Conservation (phyloP, 116 monocot species). For the Cymodocea nodosa region DNA sequence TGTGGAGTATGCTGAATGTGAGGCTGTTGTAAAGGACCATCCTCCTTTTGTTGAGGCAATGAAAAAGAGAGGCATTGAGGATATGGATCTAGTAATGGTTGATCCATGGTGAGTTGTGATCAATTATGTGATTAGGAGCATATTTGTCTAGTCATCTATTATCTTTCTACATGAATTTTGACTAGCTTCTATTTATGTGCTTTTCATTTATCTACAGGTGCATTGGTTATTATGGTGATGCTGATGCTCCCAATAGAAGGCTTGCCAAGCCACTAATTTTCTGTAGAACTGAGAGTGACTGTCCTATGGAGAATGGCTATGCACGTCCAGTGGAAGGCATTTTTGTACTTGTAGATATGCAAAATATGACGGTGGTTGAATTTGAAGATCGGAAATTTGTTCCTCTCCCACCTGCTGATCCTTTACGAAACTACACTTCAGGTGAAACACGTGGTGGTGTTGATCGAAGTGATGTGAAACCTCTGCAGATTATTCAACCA, state of each 20-base stretch:
- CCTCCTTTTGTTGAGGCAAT: slow-evolving; percentile 91
- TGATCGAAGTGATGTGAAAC: slow-evolving; percentile 90
- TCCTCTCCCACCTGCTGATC: slow-evolving; percentile 89
- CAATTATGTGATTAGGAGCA: not conserved
- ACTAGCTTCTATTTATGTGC: not conserved
- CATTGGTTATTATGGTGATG: slow-evolving; percentile 79
- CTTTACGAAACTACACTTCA: slow-evolving; percentile 83
- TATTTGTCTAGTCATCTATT: not conserved
- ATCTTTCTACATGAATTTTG: not conserved
- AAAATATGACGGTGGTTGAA: slow-evolving; percentile 74
- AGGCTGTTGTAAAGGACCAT: slow-evolving; percentile 79
- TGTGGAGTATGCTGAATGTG: slow-evolving; percentile 93
- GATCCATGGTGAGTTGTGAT: slow-evolving; percentile 84
- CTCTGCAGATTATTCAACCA: slow-evolving; percentile 83
- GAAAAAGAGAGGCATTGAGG: slow-evolving; percentile 93
- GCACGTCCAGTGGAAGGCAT: slow-evolving; percentile 93
- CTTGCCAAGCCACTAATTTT: slow-evolving; percentile 90
- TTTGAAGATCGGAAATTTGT: slow-evolving; percentile 88
- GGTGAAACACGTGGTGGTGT: slow-evolving; percentile 94
- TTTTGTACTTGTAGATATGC: slow-evolving; percentile 80
- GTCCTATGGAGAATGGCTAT: slow-evolving; percentile 97
- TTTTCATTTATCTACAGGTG: slow-evolving; percentile 42
- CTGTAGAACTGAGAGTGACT: slow-evolving; percentile 91
- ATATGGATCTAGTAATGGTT: slow-evolving; percentile 99
- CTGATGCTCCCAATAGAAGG: slow-evolving; percentile 84